A percentile compares a stretch with the other conserved stretches of the same genome.
These are phyloP conservation scores for Neofusicoccum kwambonambiense DNA, from an alignment of 2,329 filamentous ascomycete species.

Conservation along the genomic window DNA sequence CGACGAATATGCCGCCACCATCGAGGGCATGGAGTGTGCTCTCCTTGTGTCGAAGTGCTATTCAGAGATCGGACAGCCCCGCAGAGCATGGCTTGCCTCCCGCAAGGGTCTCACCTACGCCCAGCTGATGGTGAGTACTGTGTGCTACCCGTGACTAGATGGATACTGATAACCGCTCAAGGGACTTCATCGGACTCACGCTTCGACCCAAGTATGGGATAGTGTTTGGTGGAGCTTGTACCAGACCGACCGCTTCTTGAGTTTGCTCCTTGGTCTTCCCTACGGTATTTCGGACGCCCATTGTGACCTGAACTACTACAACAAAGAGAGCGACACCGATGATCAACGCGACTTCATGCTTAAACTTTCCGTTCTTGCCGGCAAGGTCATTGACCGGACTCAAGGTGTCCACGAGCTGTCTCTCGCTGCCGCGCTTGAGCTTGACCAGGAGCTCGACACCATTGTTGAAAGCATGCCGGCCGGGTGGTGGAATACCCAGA, in stretches of 20 bases:
- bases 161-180: constrained; percentile 18
- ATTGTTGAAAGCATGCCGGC: constrained; percentile 38
- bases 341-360: constrained; percentile 27
- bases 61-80: constrained; percentile 55
- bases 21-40: constrained; percentile 55
- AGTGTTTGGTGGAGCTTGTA: constrained; percentile 43
- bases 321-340: constrained; percentile 11
- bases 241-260: constrained; percentile 51
- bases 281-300: constrained; percentile 42
- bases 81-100: constrained; percentile 53
- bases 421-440: constrained; percentile 39
- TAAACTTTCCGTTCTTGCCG: constrained; percentile 39
- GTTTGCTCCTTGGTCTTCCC: constrained; percentile 55
- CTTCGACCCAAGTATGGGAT: constrained; percentile 33
- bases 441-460: constrained; percentile 45
- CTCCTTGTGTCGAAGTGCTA: constrained; percentile 53
- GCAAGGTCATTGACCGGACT: constrained; percentile 45
- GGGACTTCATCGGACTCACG: constrained; percentile 41
- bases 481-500: constrained; percentile 39
- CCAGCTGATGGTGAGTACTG: constrained; percentile 49
- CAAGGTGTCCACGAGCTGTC: constrained; percentile 37
- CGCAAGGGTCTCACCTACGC: constrained; percentile 53
- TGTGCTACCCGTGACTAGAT: not conserved
- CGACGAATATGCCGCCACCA: constrained; percentile 50
- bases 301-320: constrained; percentile 29